Conservation (phyloP, 2,329 filamentous ascomycete species). For the Sarocladiaceae sp. region DNA sequence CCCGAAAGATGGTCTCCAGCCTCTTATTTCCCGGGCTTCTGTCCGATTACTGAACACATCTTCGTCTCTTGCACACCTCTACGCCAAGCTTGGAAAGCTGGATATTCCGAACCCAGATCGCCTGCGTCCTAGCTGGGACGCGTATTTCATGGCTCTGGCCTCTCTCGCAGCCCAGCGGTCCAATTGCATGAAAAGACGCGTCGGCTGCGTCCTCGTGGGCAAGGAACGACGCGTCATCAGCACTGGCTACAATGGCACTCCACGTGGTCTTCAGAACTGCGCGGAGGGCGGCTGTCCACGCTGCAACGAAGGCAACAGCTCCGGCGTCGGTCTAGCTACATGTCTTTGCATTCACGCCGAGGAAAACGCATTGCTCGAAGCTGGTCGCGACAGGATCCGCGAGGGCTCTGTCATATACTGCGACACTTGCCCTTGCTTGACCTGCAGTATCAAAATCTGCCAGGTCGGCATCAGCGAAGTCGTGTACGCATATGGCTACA, state of each 20-base stretch:
- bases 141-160: constrained; percentile 97
- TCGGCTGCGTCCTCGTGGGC: constrained; percentile 86
- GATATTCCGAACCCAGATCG: constrained; percentile 75
- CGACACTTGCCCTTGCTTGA: constrained; percentile 94
- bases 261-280: constrained; percentile 82
- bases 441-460: constrained; percentile 97
- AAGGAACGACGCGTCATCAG: constrained; percentile 81
- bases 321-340: constrained; percentile 72
- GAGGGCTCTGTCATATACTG: constrained; percentile 84
- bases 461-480: constrained; percentile 96
- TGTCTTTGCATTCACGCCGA: constrained; percentile 98
- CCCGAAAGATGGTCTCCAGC: constrained; percentile 59
- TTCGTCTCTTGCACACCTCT: constrained; percentile 64
- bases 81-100: constrained; percentile 66
- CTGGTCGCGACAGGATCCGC: constrained; percentile 83
- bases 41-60: constrained; percentile 85
- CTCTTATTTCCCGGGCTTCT: constrained; percentile 76
- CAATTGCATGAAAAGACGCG: constrained; percentile 97
- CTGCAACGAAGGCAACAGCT: constrained; percentile 72
- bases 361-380: constrained; percentile 94
- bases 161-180: constrained; percentile 83
- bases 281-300: constrained; percentile 85
- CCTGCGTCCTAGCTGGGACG: constrained; percentile 87
- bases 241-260: constrained; percentile 98
- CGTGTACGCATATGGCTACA: constrained; percentile 84